Evolutionary conservation across 305 asterid genomes (phyloP).

Genomic region (Ajuga reptans): DNA sequence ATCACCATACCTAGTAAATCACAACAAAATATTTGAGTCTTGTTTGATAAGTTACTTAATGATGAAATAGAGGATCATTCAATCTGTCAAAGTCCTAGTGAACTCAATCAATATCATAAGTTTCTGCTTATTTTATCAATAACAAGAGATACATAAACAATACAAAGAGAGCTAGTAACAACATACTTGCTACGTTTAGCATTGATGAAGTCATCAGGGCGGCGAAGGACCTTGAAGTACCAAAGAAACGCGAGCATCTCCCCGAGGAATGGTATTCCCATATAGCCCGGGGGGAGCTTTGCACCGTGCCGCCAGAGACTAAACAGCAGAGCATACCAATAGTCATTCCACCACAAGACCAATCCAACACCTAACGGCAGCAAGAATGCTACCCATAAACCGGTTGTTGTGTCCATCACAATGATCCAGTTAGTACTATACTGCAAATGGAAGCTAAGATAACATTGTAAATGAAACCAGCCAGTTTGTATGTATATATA

Average conservation of each 20-base stretch:
- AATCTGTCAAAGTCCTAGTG: background rate
- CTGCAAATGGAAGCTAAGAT: background rate
- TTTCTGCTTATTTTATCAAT: background rate
- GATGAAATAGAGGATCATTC: background rate
- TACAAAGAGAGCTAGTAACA: background rate
- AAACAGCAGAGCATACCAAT: slow-evolving; percentile 26
- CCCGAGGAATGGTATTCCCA: slow-evolving; percentile 51
- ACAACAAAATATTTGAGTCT: background rate
- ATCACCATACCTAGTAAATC: slow-evolving; percentile 38
- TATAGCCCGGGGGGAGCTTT: slow-evolving; percentile 47
- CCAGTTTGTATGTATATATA: background rate
- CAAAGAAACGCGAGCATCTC: slow-evolving; percentile 38
- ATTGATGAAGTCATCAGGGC: slow-evolving; percentile 46
- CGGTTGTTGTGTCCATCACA: slow-evolving; percentile 17
- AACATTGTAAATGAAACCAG: background rate
- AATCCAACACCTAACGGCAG: slow-evolving; percentile 19
- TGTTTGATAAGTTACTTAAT: too few species aligned
- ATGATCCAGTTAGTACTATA: background rate
- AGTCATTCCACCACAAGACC: slow-evolving; percentile 45
- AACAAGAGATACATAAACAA: background rate
- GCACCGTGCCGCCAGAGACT: slow-evolving; percentile 19
- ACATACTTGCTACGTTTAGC: slow-evolving; percentile 36
- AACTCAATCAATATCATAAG: background rate
- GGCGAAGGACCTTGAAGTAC: slow-evolving; percentile 40
- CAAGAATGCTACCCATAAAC: slow-evolving; percentile 20